Conservation (phyloP, 2,329 filamentous ascomycete species). For the Penicillium sp. region DNA sequence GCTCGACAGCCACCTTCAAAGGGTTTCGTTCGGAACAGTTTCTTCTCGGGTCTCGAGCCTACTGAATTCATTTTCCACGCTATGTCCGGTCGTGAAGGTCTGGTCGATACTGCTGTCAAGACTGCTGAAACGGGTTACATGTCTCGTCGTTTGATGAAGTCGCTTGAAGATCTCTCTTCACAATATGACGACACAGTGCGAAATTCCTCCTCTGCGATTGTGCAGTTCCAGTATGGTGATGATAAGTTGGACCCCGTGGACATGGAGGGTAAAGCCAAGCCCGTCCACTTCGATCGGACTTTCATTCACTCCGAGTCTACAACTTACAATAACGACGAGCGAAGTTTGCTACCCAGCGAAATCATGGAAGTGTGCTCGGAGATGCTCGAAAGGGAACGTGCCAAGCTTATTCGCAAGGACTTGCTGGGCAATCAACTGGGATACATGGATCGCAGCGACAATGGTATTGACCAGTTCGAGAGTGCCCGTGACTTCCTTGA, state of each 20-base stretch:
- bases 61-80: conserved; percentile 98
- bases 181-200: conserved; percentile 94
- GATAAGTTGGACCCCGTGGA: conserved; percentile 95
- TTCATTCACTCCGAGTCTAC: conserved; percentile 78
- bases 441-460: conserved; percentile 72
- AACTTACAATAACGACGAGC: conserved; percentile 79
- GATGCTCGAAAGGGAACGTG: conserved; percentile 70
- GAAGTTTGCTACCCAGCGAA: conserved; percentile 72
- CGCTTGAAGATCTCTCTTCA: conserved; percentile 88
- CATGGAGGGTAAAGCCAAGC: conserved; percentile 93
- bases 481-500: conserved; percentile 81
- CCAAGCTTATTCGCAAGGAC: conserved; percentile 65
- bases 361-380: conserved; percentile 70
- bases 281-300: conserved; percentile 89
- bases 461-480: conserved; percentile 75
- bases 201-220: conserved; percentile 83
- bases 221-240: conserved; percentile 97
- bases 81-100: conserved; percentile 95
- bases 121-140: conserved; percentile 99
- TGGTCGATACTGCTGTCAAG: conserved; percentile 98
- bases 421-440: conserved; percentile 65
- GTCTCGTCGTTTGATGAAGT: conserved; percentile 98
- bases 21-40: conserved; percentile 95
- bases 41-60: conserved; percentile 88
- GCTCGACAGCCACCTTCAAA: conserved; percentile 91